These are phyloP conservation scores for Diaporthe citrichinensis DNA, from an alignment of 2,329 filamentous ascomycete genomes.

Conservation along the genomic window DNA sequence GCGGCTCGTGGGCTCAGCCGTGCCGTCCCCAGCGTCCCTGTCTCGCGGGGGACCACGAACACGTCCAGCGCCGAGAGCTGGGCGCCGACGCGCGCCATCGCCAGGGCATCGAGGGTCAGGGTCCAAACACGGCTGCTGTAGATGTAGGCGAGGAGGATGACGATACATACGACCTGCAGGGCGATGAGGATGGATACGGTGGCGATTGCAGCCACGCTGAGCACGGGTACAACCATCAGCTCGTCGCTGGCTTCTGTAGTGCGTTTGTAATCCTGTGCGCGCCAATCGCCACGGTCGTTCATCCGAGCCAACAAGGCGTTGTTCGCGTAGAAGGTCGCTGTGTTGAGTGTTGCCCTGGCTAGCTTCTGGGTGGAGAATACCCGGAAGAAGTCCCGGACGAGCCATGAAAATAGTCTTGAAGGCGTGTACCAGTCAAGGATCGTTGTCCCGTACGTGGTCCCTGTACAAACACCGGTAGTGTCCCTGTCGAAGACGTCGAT, in stretches of 20 bases:
- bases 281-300: background rate
- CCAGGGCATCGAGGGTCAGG: conserved; percentile 36
- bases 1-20: background rate
- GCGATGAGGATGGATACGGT: conserved; percentile 18
- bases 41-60: conserved; percentile 17
- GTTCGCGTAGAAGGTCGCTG: conserved; percentile 51
- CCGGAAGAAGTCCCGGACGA: background rate
- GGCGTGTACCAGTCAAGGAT: too few relatives aligned
- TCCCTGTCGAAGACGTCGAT: background rate
- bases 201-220: conserved; percentile 2
- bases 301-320: conserved; percentile 45
- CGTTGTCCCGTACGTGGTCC: background rate
- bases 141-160: conserved; percentile 35
- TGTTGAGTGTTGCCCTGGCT: conserved; percentile 26
- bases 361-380: background rate
- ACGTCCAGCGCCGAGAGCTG: conserved; percentile 32
- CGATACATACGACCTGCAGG: conserved; percentile 31
- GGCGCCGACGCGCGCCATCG: conserved; percentile 36
- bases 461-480: background rate
- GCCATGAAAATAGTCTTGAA: background rate
- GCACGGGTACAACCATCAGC: background rate
- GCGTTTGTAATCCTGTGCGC: background rate
- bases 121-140: conserved; percentile 39
- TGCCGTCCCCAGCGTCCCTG: conserved; percentile 3
- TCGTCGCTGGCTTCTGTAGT: background rate